Percentiles rank a stretch among this genome's conserved stretches.
Conservation (phyloP, 345 rosid species). For the Eucalyptus sp. region DNA sequence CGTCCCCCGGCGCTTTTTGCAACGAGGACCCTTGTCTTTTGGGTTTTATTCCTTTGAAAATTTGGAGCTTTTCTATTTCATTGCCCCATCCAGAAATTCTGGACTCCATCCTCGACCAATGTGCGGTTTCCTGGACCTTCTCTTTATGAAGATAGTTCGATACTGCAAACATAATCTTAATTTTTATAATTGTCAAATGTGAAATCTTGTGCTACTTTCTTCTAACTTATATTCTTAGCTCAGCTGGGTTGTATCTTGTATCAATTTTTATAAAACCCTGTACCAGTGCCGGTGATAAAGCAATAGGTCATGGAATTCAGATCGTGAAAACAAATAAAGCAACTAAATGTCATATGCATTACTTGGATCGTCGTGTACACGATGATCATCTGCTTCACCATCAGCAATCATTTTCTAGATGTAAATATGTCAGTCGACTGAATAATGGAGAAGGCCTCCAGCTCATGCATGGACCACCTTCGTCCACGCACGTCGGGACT, state of each 20-base stretch:
- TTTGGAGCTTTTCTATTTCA: neutral
- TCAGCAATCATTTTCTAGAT: neutral
- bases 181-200: too few relatives aligned
- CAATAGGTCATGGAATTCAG: neutral
- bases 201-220: too few relatives aligned
- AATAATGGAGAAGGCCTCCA: neutral
- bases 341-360: neutral
- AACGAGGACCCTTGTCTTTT: neutral
- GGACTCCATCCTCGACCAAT: neutral
- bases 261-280: neutral
- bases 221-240: neutral
- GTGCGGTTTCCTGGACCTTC: neutral
- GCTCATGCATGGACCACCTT: neutral
- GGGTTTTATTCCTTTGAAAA: neutral
- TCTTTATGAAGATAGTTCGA: neutral
- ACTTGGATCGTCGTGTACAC: neutral
- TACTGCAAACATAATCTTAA: neutral
- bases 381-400: neutral
- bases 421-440: neutral
- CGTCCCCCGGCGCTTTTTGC: neutral
- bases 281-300: neutral
- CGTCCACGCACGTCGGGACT: neutral
- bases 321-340: neutral
- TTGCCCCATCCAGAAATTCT: neutral
- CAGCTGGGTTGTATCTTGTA: neutral